Evolutionary conservation across 2,329 filamentous ascomycete species (phyloP), one percentile per base, ranked within the genome.

Genomic region (Ceratocystiopsis minuta): DNA sequence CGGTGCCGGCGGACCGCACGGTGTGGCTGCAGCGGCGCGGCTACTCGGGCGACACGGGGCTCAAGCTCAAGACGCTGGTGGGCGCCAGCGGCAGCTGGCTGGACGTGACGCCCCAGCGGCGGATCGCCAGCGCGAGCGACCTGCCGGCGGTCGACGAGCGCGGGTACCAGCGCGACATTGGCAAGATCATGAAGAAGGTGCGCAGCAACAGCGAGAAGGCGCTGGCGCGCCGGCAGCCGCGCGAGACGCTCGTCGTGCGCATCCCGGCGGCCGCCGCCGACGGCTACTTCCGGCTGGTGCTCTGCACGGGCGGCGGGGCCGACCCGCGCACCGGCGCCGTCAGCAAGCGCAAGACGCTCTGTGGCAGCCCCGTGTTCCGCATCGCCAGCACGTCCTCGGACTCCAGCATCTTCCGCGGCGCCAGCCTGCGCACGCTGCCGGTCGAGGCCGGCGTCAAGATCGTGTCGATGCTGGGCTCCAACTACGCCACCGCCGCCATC

Each of bases 1-100:
- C 68, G 0, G 54, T 82, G 0, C 74, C 78, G 0, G 42, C 57
- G 0, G 65, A 69, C 18, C 66, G 78, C 7, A 72, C 70, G 0
- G 54, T 82, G 14, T 83, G 75, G 73, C 59, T 83, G 20, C 78
- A 83, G 58, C 67, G 67, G 45, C 78, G 75, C 48, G 79, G 78
- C 2, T 80, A 65, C 59, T 75, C 73, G 0, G 79, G 79, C 5
- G 76, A 77, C 51, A 66, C 75, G 39, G 79, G 79, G 16, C 79
- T 83, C 70, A 66, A 66, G 7, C 59, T 76, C 24, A 79, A 78
- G 53, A 70, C 75, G 0, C 55, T 81, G 1, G 58, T 81, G 33
- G 70, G 75, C 9, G 64, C 68, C 0, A 71, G 66, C 13, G 63
- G 65, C 9, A 64, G 60, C 50, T 83, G 79, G 78, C 60, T 82